Base-by-base conservation (phyloP, 1,284 basidiomycete species). In the Inonotus obliquus region DNA sequence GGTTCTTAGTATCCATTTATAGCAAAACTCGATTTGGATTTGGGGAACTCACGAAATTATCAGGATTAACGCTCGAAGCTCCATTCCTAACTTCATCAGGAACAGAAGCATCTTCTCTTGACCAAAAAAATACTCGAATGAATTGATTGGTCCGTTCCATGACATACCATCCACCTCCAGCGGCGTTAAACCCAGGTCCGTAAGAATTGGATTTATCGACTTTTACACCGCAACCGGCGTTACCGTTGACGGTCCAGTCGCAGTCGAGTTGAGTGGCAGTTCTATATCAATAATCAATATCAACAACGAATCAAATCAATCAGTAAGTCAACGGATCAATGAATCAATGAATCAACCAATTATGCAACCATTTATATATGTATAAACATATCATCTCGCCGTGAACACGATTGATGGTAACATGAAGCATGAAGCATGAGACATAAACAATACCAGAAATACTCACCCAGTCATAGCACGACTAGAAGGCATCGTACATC, bases 181-280 rank as follows among this genome's bases (percentile, higher is more conserved):
- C 77, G 14, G 67, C 65, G 69, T 90, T 88, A 74, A 89, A 87
- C 2, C 68, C 64, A 0, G 83, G 79, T 0, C 87, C 87, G 66
- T 81, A 89, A 66, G 80, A 85, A 53, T 75, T 74, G 0, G 68
- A 54, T 53, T 76, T 77, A 54, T 66, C 69, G 44, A 81, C 67
- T 25, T 74, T 69, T 23, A 90, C 86, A n/a, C 84, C 83, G 66
- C 89, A 92, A 0, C 87, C 87, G 0, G 76, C 71, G 67, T 91
- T 91, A 64, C 74, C 74, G 37, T 79, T 83, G 6, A 75, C 75
- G 25, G 78, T 76, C 3, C 78, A 77, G 63, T 86, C 77, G 68
- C 90, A 92, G 67, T 86, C 75, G 29, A 74, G 78, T 10, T 69
- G 69, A 0, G 67, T 48, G 2, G 72, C 54, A 0, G 69, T 76